Percentiles rank a stretch among this genome's conserved stretches.
phyloP scores from a whole-genome alignment of 495 filamentous ascomycete species.

The Aspergillus avenaceus region DNA sequence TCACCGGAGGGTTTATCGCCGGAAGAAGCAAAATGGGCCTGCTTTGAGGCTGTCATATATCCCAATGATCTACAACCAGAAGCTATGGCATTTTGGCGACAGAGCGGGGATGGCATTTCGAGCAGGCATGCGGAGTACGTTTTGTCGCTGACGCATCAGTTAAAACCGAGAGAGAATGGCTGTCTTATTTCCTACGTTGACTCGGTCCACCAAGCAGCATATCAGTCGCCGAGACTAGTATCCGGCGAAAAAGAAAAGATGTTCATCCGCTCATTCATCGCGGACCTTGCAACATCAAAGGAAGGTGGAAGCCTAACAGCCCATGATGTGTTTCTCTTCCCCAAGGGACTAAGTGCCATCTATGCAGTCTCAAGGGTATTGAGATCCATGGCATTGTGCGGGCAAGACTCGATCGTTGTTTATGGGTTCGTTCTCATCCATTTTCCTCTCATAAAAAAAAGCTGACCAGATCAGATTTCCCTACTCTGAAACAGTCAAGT shows the following conservation, averaged over 20 bases:
- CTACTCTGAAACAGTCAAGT: not conserved
- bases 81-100: not conserved
- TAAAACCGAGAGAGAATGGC: not conserved
- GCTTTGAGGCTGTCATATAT: not conserved
- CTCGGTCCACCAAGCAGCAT: not conserved
- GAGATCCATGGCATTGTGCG: not conserved
- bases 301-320: not conserved
- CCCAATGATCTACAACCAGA: not conserved
- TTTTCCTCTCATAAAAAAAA: too few species aligned
- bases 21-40: not conserved
- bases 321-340: not conserved
- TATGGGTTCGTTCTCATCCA: not conserved
- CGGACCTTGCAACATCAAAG: not conserved
- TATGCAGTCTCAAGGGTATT: not conserved
- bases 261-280: not conserved
- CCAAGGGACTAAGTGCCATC: not conserved
- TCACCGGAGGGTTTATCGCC: not conserved
- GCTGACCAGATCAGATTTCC: not conserved
- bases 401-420: not conserved
- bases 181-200: not conserved
- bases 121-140: not conserved
- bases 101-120: not conserved
- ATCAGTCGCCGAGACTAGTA: not conserved
- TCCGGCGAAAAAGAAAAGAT: not conserved
- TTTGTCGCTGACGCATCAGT: not conserved